phyloP scores from a whole-genome alignment of 441 rosid species.

The Hura crepitans region DNA sequence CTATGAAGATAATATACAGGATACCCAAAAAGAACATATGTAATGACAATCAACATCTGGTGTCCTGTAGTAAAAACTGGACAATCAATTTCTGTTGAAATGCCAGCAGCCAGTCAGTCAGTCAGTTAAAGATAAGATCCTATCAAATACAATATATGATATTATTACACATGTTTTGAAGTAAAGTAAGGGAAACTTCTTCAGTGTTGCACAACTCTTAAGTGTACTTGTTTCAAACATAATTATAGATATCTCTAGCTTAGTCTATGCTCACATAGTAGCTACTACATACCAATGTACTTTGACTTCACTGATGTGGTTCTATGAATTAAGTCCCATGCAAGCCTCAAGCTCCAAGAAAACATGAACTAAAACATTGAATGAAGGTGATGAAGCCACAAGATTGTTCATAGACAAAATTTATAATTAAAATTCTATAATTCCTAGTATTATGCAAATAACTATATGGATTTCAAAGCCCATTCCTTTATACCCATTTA shows the following conservation, averaged over 20 bases:
- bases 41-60: not conserved
- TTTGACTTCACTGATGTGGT: not conserved
- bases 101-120: constrained; percentile 12
- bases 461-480: not conserved
- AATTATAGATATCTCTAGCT: not conserved
- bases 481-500: not conserved
- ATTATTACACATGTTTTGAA: not conserved
- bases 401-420: not conserved
- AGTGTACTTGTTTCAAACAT: not conserved
- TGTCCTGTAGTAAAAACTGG: not conserved
- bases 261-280: not conserved
- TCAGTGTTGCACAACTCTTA: not conserved
- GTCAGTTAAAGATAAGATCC: not conserved
- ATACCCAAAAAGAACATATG: not conserved
- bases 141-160: not conserved
- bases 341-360: not conserved
- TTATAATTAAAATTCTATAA: not conserved
- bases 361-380: not conserved
- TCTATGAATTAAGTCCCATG: not conserved
- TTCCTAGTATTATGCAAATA: not conserved
- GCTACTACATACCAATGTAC: not conserved
- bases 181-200: not conserved
- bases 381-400: not conserved
- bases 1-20: not conserved
- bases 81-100: not conserved